Base-by-base conservation (phyloP, 1,284 basidiomycete genomes). In the Puccinia triticina region DNA sequence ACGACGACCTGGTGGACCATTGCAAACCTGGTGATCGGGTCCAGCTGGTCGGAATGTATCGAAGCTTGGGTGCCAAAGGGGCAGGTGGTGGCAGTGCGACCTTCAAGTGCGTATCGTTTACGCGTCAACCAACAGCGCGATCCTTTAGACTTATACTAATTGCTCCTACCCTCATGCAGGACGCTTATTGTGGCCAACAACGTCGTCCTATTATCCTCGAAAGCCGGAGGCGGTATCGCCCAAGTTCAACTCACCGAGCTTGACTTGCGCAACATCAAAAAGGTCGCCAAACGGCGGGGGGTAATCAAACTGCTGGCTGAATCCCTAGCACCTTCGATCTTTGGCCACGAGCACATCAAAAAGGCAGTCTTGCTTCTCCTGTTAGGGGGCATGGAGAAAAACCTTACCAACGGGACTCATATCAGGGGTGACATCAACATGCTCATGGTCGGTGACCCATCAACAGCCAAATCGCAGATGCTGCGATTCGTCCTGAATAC, bases 391-490 rank as follows among this genome's bases (percentile, higher is more conserved):
- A 93, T 94, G 82, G 96, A 99, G 89, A 99, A 99, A 90, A 99
- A 99, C 87, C 88, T 99, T 83, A 91, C 93, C 32, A 98, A 99
- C 86, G 97, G 97, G 50, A 98, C 96, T 8, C 97, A 99, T 87
- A 98, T 99, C 86, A 93, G 97, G 90, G 97, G 97, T 82, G 97
- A 99, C 88, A 99, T 99, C 90, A 99, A 99, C 88, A 90, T 99
- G 86, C 91, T 99, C 85, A 98, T 99, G 96, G 95, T 99, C 84
- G 97, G 97, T 84, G 97, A 99, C 88, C 97, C 97, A 3, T 94
- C 93, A 18, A 99, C 97, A 0, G 97, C 97, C 55, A 99, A 99
- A 89, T 95, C 93, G 69, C 97, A 99, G 87, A 90, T 99, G 87
- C 90, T 99, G 71, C 93, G 96, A 79, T 99, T 99, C 87, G 94